Evolutionary conservation across 331 rosid genomes (phyloP), one percentile per base, ranked within the genome.

Genomic region (Rosa hybrid): DNA sequence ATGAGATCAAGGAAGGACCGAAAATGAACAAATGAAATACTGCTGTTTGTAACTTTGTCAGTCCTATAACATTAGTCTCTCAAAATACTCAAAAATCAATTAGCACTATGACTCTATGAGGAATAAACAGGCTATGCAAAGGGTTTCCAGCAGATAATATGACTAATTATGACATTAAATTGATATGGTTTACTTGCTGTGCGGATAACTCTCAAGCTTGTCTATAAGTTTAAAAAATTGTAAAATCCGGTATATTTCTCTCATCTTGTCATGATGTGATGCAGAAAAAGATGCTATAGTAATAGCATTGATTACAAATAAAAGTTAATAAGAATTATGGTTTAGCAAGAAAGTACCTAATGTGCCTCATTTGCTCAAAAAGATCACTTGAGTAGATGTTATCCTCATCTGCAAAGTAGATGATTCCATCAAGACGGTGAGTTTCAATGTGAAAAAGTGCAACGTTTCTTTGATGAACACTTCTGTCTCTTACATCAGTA

Each of bases 341-440:
- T 78, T 16, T 8, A 38, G 81, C 59, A 84, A 63, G 38, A 77
- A 69, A 82, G 34, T 87, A 95, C 99, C 96, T 90, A 83, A 91
- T 93, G 86, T 90, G 91, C 86, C 99, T 88, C 89, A 95, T 90
- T 81, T 93, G 89, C 88, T 86, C 85, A 63, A 95, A 91, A 80
- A 95, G 86, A 38, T 91, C 90, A 7, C 76, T 56, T 57, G 87
- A 90, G 86, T 91, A 91, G 76, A 89, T 73, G 75, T 93, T 87
- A 64, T 83, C 78, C 73, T 88, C 93, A 78, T 95, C 90, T 7
- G 99, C 99, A 88, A 95, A 93, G 91, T 90, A 87, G 72, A 91
- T 74, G 74, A 93, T 88, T 84, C 99, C 99, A 71, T 95, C 92
- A 45, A 95, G 99, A 69, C 63, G 90, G 85, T 95, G 98, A 78